Conservation (phyloP, 2,329 filamentous ascomycete species). For the Mariannaea elegans region DNA sequence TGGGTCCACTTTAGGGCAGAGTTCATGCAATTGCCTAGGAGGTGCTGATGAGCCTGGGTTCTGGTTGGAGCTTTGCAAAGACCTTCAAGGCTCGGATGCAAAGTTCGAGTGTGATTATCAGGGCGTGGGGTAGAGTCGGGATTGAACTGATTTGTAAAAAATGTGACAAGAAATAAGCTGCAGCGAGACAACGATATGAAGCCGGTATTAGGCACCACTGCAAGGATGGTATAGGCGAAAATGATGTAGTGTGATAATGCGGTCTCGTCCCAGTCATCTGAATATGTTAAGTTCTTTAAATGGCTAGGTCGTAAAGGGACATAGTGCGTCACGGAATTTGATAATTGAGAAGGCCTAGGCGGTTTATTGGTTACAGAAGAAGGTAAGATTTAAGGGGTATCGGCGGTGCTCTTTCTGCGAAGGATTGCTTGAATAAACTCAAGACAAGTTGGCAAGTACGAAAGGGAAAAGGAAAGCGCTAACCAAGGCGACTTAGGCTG, state of each 20-base stretch:
- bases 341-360: background rate
- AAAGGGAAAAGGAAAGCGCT: background rate
- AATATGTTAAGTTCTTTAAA: background rate
- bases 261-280: background rate
- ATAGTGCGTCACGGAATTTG: constrained; percentile 3
- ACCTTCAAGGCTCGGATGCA: background rate
- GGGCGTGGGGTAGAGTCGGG: background rate
- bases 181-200: background rate
- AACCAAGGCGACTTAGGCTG: background rate
- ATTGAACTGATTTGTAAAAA: background rate
- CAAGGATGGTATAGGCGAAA: background rate
- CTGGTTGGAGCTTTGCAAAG: background rate
- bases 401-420: constrained; percentile 27
- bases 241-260: constrained; percentile 7
- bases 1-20: background rate
- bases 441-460: constrained; percentile 1
- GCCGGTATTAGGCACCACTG: background rate
- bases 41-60: background rate
- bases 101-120: background rate
- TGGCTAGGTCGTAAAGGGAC: background rate
- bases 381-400: constrained; percentile 29
- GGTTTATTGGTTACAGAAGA: background rate
- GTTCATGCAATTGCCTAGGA: background rate
- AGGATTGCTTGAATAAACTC: background rate
- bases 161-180: background rate